Evolutionary conservation across 345 rosid genomes (phyloP), one percentile per base, ranked within the genome.

Genomic region (Dipteronia sinensis): DNA sequence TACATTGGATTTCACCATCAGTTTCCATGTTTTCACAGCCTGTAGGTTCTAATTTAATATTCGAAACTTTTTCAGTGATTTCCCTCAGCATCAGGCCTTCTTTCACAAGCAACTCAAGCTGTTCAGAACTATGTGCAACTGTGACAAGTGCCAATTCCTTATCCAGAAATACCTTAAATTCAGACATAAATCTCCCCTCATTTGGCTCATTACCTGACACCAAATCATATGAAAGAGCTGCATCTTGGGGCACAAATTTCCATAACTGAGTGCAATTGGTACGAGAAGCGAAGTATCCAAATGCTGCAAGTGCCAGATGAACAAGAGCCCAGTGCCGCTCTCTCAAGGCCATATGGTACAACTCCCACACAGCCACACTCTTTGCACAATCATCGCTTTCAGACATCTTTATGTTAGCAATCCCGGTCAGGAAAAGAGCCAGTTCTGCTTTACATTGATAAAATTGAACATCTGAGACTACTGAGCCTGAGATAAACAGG

Each of bases 201-300:
- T 69, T 89, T 5, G 89, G 86, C 81, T 89, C 91, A 77, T 81
- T 89, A 56, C 96, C 97, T 6, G 84, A 77, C 19, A 19, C 72
- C 58, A 85, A 22, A 64, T 93, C 99, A 23, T 89, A 94, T 7
- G 97, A 88, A 77, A 96, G 93, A 65, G 98, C 91, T 5, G 98
- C 98, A 78, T 90, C 84, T 46, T 86, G 88, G 0, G 96, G 98
- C 72, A 96, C 89, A 82, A 96, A 94, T 83, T 86, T 88, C 98
- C 99, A 96, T 25, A 96, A 87, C 81, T 92, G 85, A 81, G 82
- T 87, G 86, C 99, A 94, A 72, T 85, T 69, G 44, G 97, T 90
- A 78, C 90, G 93, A 27, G 93, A 91, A 51, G 98, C 91, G 77
- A 95, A 95, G 79, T 91, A 82, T 38, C 98, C 99, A 76, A 94